Evolutionary conservation across 345 rosid genomes (phyloP), one percentile per base, ranked within the genome.

Genomic region (Adansonia digitata): DNA sequence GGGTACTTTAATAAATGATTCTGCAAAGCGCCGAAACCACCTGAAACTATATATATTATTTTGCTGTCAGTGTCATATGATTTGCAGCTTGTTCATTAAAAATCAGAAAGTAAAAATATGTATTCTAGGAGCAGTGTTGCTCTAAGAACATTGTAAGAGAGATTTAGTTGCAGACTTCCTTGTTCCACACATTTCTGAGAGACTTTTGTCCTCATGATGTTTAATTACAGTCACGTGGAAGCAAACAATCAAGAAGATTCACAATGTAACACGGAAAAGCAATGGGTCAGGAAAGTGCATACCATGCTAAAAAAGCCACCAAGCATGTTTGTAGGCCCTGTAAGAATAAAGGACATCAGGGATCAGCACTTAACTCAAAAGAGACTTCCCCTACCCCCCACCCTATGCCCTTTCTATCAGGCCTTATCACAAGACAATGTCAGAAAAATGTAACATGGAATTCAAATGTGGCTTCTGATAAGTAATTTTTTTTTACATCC

Each of bases 241-340:
- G 61, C 29, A 73, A 52, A 35, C 22, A 63, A 63, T 37, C 17
- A 63, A 37, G 46, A 37, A 20, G 43, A 37, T 37, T 15, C 15
- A n/a, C 48, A 37, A n/a, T 27, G 14, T 22, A 66, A 43, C 53
- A 67, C 18, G 1, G n/a, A 35, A 63, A 70, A 51, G 71, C 53
- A 67, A 40, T 22, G 9, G 56, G 68, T 46, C 18, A 66, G 65
- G 56, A 73, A 71, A 18, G 31, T 1, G 46, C 84, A 78, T 89
- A 95, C 99, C 99, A 91, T 73, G 98, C 91, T 72, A 95, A 84
- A 74, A 95, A 81, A 75, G 98, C 90, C 45, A 87, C 97, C 88
- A 90, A 81, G 81, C 99, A 95, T 37, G 96, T 90, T 83, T 93
- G 99, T 82, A 93, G 84, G 69, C 99, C 98, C 99, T 93, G 88